Evolutionary conservation across 2,329 filamentous ascomycete species (phyloP).

Genomic region (Calonectria pseudoreteaudii): DNA sequence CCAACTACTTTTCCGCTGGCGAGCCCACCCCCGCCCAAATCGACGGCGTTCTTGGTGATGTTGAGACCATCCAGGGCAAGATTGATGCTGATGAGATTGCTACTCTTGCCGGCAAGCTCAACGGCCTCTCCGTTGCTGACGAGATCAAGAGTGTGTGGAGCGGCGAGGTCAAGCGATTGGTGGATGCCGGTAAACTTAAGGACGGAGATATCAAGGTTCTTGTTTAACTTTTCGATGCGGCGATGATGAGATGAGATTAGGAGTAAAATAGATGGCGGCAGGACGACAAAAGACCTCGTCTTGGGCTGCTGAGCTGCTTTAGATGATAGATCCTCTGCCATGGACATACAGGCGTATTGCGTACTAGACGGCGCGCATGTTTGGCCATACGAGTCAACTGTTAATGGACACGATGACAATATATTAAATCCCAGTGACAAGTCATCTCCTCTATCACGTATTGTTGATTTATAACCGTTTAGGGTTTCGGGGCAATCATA

Average conservation of each 20-base stretch:
- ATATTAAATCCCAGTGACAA: background rate
- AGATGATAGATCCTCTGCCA: conserved; percentile 15
- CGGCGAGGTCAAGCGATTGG: conserved; percentile 81
- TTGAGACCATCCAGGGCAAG: conserved; percentile 88
- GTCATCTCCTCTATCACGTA: background rate
- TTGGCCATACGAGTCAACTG: conserved; percentile 10
- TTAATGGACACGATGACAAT: conserved; percentile 16
- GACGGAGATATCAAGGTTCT: conserved; percentile 82
- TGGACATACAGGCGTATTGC: conserved; percentile 7
- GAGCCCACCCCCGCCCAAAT: conserved; percentile 82
- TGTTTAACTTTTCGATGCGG: conserved; percentile 43
- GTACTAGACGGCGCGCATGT: conserved; percentile 4
- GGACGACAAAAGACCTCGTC: conserved; percentile 7
- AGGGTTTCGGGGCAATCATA: too few relatives aligned
- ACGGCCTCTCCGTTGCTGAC: conserved; percentile 79
- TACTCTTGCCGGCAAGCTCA: conserved; percentile 82
- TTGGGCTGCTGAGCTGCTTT: conserved; percentile 10
- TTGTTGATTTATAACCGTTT: too few relatives aligned
- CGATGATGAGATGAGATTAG: conserved; percentile 33
- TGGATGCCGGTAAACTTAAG: conserved; percentile 87
- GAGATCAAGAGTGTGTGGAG: conserved; percentile 89
- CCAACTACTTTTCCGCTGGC: conserved; percentile 91
- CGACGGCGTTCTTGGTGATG: conserved; percentile 84
- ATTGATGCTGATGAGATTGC: conserved; percentile 93
- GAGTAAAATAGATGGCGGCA: conserved; percentile 31